phyloP scores from a whole-genome alignment of 257 asterid genomes.

The Nicotiana tomentosiformis region DNA sequence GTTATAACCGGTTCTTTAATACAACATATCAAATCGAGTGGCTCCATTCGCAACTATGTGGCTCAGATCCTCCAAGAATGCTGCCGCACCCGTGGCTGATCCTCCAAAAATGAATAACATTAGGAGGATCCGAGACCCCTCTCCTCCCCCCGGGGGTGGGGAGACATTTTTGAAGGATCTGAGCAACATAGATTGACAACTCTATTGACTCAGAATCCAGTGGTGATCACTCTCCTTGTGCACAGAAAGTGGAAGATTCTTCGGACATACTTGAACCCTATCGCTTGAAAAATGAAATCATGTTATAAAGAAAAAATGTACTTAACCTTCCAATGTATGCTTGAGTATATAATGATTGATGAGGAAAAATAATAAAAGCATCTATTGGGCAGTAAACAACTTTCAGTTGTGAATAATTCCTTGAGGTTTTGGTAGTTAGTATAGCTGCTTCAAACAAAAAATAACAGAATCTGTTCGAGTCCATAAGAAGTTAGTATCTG shows the following conservation, averaged over 20 bases:
- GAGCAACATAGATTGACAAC: too few relatives aligned
- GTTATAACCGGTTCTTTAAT: not conserved
- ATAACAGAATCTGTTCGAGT: too few relatives aligned
- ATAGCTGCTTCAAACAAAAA: too few relatives aligned
- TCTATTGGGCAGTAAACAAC: not conserved
- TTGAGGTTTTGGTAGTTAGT: too few relatives aligned
- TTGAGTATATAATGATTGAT: not conserved
- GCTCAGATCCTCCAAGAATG: too few relatives aligned
- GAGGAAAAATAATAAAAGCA: not conserved
- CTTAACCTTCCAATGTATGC: not conserved
- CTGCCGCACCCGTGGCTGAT: too few relatives aligned
- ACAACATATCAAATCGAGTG: not conserved
- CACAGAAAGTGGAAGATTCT: not conserved
- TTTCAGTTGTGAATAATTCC: too few relatives aligned
- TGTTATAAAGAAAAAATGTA: not conserved
- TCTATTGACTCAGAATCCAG: not conserved
- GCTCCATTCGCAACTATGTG: not conserved
- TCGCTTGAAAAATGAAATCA: not conserved
- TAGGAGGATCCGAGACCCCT: too few relatives aligned
- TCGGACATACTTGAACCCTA: not conserved
- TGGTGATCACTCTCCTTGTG: not conserved
- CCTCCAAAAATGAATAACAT: too few relatives aligned
- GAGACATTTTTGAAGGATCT: too few relatives aligned
- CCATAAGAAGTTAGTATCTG: too few relatives aligned
- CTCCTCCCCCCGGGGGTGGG: too few relatives aligned